Evolutionary conservation across 2,329 filamentous ascomycete species (phyloP), one percentile per base, ranked within the genome.

Genomic region (Fusarium annulatum): DNA sequence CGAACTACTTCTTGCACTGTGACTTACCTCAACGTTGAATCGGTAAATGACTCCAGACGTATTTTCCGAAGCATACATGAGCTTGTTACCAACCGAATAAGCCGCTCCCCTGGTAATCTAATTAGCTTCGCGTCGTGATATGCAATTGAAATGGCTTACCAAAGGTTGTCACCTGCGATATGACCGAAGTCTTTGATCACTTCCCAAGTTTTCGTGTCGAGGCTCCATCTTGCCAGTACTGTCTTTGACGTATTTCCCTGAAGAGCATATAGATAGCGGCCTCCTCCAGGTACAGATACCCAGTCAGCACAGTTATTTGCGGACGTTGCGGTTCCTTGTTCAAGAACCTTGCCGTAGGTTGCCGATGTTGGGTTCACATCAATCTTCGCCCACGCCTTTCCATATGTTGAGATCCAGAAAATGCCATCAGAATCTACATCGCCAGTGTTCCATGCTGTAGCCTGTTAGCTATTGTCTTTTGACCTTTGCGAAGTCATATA

Each of bases 11-110:
- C 4, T 9, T 19, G 16, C 6, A 23, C 15, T 10, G n/a, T 18
- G n/a, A 19, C 48, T 51, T 3, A 34, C 48, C 30, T 34, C 19
- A 7, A 69, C 39, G 2, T 68, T 69, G n/a, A 68, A 68, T 7
- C 42, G 48, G 33, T 63, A 68, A 1, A 68, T 68, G 5, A 39
- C 64, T 8, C 65, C 65, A 2, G 64, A 68, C 7, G 12, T 68
- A 18, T 68, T 68, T 12, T 68, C 65, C 2, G 65, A 68, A 4
- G 56, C 65, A 7, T 69, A 69, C 23, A 69, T 63, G 2, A 69
- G 48, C 7, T 36, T 62, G 0, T 43, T 42, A 1, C 64, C 65
- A 1, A 69, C 57, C 16, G 65, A 66, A n/a, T 68, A 68, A 26
- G 51, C 42, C 10, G 64, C 65, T 3, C 64, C 65, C 64, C 49